Conservation (phyloP, 2,329 filamentous ascomycete species). For the Nothophoma quercina region DNA sequence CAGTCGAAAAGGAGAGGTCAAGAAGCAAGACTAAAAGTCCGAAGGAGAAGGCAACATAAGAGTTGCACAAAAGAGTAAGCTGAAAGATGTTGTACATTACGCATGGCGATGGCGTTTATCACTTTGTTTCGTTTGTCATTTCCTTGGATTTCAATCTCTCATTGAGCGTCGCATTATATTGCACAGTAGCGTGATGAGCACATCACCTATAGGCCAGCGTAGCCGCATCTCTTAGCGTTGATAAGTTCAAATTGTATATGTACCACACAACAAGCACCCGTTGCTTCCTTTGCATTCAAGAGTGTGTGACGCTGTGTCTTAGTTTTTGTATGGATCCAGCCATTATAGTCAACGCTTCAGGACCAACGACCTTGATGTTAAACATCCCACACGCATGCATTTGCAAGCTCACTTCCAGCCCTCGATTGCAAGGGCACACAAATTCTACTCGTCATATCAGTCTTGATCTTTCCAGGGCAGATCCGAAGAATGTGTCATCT, state of each 20-base stretch:
- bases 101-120: conserved; percentile 18
- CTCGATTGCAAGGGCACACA: too few species aligned
- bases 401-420: too few species aligned
- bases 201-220: neutral
- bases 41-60: conserved; percentile 23
- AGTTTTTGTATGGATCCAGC: too few species aligned
- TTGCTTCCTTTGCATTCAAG: too few species aligned
- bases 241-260: neutral
- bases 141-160: neutral
- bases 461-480: too few species aligned
- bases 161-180: neutral
- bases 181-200: neutral
- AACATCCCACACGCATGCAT: too few species aligned
- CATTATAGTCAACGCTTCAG: too few species aligned
- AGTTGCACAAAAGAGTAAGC: neutral
- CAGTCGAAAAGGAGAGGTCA: conserved; percentile 57
- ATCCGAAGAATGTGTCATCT: too few species aligned
- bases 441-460: too few species aligned
- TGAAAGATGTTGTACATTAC: conserved; percentile 4
- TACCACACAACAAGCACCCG: too few species aligned
- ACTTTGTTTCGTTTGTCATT: neutral
- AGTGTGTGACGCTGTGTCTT: too few species aligned
- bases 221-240: conserved; percentile 11
- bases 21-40: conserved; percentile 29
- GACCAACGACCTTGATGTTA: too few species aligned